Evolutionary conservation across 1,284 basidiomycete genomes (phyloP), one percentile per base, ranked within the genome.

Genomic region (Rhodotorula mucilaginosa): DNA sequence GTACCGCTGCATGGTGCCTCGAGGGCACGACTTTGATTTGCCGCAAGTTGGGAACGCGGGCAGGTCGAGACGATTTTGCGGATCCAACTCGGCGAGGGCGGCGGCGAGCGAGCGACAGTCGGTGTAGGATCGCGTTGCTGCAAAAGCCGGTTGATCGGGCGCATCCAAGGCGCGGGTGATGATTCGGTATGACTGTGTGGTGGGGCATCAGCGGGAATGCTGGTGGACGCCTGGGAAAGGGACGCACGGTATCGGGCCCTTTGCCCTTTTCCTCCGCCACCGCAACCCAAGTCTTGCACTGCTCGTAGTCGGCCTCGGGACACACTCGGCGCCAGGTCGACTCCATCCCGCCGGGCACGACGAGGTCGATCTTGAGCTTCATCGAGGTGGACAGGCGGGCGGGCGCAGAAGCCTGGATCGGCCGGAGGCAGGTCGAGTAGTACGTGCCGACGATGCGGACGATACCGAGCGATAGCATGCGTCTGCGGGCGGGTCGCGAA

Each of bases 381-480:
- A 74, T 72, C 51, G 54, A 65, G 49, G 26, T 26, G 16, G 44
- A 56, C 21, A 18, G 59, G 54, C 6, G 72, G 72, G 21, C 70
- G 62, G 21, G 72, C 54, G 23, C 70, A 68, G 10, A 58, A 46
- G 5, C 62, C 46, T 8, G 64, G 61, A 1, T 68, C 68, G 29
- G 61, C 15, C 13, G 49, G 6, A 74, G 44, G 49, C 64, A 72
- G 21, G 58, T 69, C 18, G 67, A 66, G 29, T 56, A 39, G 68
- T 76, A 76, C 13, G 74, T 69, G 6, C 74, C 74, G 58, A 76
- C 52, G 47, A 76, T 59, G 29, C 74, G 72, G 46, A 71, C 73
- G 54, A 74, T 52, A 1, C 74, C 74, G 58, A 74, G 65, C 3
- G 72, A 58, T 23, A 76, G 66, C 47, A 76, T 71, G 47, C 72